Evolutionary conservation across 257 asterid species (phyloP).

Genomic region (Coffea eugenioides): DNA sequence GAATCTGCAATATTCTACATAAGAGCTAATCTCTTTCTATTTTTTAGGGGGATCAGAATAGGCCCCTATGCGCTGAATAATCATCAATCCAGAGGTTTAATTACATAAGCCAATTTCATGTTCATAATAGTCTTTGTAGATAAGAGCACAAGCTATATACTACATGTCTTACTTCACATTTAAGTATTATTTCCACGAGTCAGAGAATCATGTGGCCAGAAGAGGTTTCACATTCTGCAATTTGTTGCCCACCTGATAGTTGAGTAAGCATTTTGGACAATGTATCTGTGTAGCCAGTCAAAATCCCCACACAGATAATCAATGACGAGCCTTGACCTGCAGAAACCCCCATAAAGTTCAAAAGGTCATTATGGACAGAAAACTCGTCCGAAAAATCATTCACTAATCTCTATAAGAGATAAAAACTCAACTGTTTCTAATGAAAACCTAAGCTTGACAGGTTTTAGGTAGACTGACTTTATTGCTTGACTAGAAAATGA

Average conservation of each 20-base stretch:
- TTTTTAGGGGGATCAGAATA: not conserved
- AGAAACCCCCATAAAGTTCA: conserved; percentile 20
- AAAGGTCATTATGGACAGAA: not conserved
- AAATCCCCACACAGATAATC: conserved; percentile 84
- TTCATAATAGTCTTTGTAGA: not conserved
- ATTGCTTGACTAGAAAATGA: not conserved
- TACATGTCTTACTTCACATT: not conserved
- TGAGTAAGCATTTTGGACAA: conserved; percentile 85
- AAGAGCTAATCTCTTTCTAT: not conserved
- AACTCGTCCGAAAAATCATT: not conserved
- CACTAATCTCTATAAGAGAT: not conserved
- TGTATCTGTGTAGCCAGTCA: conserved; percentile 96
- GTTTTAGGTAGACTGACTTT: not conserved
- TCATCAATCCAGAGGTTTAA: not conserved
- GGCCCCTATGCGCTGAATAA: not conserved
- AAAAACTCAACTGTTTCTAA: not conserved
- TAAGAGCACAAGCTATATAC: not conserved
- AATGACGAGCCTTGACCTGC: conserved; percentile 98
- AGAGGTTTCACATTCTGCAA: not conserved
- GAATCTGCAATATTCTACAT: not conserved
- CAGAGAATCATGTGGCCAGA: not conserved
- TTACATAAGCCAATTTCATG: not conserved
- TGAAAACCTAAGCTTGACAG: not conserved
- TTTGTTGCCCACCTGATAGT: conserved; percentile 62
- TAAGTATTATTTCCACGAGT: not conserved